Conservation (phyloP, 139 green algal species). For the Coelastrella sp. region DNA sequence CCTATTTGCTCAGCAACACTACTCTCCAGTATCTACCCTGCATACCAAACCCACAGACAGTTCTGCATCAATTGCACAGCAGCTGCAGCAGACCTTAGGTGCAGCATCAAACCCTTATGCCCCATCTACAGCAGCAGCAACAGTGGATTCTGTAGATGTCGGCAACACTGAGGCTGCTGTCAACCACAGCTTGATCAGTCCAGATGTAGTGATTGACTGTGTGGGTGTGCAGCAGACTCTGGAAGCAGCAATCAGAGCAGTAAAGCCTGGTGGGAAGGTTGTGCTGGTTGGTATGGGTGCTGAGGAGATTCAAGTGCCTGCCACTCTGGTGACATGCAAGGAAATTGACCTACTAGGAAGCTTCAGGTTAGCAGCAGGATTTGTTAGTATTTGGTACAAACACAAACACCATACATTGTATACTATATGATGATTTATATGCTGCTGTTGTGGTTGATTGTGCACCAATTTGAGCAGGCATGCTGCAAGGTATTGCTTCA, state of each 20-base stretch:
- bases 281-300: constrained; percentile 40
- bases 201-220: constrained; percentile 41
- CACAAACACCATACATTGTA: not conserved
- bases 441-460: no score
- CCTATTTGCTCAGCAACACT: constrained; percentile 4
- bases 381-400: not conserved
- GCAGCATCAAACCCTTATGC: not conserved
- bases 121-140: not conserved
- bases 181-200: not conserved
- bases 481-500: no score
- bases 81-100: not conserved
- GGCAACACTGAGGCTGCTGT: not conserved
- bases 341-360: constrained; percentile 3
- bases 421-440: not conserved
- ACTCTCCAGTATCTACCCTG: not conserved
- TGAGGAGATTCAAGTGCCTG: constrained; percentile 4
- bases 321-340: not conserved
- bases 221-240: constrained; percentile 39
- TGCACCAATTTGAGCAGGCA: no score
- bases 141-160: not conserved
- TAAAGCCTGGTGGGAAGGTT: constrained; percentile 2
- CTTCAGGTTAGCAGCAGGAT: not conserved
- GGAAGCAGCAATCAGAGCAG: not conserved
- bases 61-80: constrained; percentile 1
- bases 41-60: not conserved